phyloP scores from a whole-genome alignment of 2,329 filamentous ascomycete genomes.

The Venturiaceae sp. region DNA sequence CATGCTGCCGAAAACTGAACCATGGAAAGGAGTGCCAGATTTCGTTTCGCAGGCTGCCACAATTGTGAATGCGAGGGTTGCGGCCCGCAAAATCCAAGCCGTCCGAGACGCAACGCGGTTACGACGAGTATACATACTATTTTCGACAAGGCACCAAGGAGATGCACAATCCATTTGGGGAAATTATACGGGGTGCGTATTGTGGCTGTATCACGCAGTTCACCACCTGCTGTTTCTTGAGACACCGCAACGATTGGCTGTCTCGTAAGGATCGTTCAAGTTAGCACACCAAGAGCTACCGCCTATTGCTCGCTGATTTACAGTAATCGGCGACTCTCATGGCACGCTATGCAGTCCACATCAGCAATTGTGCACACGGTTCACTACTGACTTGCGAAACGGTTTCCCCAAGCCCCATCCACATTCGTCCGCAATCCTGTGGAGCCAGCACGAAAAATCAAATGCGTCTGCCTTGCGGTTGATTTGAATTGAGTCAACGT shows the following conservation, averaged over 20 bases:
- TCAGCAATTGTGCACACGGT: not conserved
- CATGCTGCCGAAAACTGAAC: no score
- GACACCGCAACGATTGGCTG: not conserved
- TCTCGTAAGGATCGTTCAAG: not conserved
- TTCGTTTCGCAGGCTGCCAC: conserved; percentile 1
- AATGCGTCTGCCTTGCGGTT: not conserved
- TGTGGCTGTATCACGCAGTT: not conserved
- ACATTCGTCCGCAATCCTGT: not conserved
- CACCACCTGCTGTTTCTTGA: not conserved
- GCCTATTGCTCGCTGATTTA: no score
- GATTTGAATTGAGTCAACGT: not conserved
- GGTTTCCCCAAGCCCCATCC: not conserved
- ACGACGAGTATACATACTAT: not conserved
- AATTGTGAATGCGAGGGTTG: not conserved
- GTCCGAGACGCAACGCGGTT: not conserved
- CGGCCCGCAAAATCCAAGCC: not conserved
- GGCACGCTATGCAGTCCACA: not conserved
- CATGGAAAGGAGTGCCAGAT: not conserved
- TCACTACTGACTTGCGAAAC: not conserved
- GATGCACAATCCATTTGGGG: not conserved
- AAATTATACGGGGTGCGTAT: not conserved
- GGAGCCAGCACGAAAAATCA: not conserved
- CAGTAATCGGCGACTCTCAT: not conserved
- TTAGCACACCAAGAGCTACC: not conserved
- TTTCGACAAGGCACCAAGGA: not conserved